Evolutionary conservation across 495 filamentous ascomycete genomes (phyloP).

Genomic region (Evernia prunastri): DNA sequence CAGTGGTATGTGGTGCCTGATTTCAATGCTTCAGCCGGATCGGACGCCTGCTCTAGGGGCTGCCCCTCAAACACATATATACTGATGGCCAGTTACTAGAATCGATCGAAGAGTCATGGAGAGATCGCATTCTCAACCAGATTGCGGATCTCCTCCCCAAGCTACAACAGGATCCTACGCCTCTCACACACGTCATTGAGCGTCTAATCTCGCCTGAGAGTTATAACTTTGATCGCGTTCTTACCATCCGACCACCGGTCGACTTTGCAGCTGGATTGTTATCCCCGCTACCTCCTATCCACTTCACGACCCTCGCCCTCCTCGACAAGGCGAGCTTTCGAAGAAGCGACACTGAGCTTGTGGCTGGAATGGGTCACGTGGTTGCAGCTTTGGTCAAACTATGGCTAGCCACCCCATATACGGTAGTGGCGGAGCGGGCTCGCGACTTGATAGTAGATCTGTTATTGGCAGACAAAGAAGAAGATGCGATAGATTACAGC

Average conservation of each 20-base stretch:
- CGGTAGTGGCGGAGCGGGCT: conserved; percentile 67
- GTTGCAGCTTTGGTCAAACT: conserved; percentile 55
- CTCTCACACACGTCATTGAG: conserved; percentile 37
- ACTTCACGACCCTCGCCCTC: conserved; percentile 62
- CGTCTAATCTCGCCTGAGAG: conserved; percentile 34
- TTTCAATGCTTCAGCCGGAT: neutral
- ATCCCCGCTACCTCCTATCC: conserved; percentile 57
- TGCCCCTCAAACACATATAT: neutral
- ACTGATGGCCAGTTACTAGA: conserved; percentile 12
- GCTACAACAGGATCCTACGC: conserved; percentile 47
- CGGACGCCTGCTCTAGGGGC: neutral
- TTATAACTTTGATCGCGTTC: conserved; percentile 42
- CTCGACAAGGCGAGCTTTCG: conserved; percentile 61
- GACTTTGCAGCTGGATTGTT: conserved; percentile 48
- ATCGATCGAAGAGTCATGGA: conserved; percentile 11
- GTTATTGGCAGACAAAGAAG: conserved; percentile 52
- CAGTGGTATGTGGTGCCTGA: conserved; percentile 16
- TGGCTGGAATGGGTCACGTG: conserved; percentile 58
- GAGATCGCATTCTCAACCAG: conserved; percentile 36
- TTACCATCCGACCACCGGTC: conserved; percentile 40
- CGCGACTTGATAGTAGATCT: conserved; percentile 60
- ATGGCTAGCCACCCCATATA: conserved; percentile 66
- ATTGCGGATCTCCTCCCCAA: conserved; percentile 42
- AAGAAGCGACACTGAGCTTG: conserved; percentile 58
- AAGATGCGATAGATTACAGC: conserved; percentile 30